Evolutionary conservation across 805 yeast genomes (phyloP).

Genomic region (Yamadazyma philogaea): DNA sequence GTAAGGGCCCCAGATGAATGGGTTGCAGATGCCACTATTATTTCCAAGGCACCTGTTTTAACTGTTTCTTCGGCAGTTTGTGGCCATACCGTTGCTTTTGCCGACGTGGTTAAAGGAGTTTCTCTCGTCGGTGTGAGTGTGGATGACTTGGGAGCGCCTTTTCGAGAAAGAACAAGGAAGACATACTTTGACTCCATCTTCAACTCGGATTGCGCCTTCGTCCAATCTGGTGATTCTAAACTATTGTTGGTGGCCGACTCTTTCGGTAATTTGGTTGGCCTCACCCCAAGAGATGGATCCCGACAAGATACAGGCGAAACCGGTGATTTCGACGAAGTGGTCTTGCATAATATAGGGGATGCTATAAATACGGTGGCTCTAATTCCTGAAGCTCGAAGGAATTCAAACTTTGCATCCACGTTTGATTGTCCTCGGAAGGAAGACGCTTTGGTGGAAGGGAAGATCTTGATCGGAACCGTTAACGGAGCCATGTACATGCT

Average conservation of each 20-base stretch:
- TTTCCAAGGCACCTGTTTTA: slow-evolving; percentile 11
- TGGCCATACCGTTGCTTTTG: slow-evolving; percentile 10
- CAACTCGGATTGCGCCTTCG: slow-evolving; percentile 4
- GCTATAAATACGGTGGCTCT: slow-evolving; percentile 24
- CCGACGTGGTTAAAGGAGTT: slow-evolving; percentile 20
- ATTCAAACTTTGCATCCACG: slow-evolving; percentile 8
- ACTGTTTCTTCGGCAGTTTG: slow-evolving; percentile 8
- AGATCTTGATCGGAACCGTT: slow-evolving; percentile 25
- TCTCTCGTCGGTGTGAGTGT: neutral
- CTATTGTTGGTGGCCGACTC: slow-evolving; percentile 24
- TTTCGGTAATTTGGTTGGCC: slow-evolving; percentile 25
- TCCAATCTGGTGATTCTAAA: slow-evolving; percentile 1
- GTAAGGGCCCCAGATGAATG: slow-evolving; percentile 10
- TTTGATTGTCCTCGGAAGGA: slow-evolving; percentile 6
- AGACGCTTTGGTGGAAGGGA: neutral
- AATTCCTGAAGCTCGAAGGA: neutral
- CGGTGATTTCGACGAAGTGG: slow-evolving; percentile 6
- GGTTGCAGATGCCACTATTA: slow-evolving; percentile 13
- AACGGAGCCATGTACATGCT: slow-evolving; percentile 26
- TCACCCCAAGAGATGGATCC: neutral
- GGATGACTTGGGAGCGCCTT: neutral
- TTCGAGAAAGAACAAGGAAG: slow-evolving; percentile 1
- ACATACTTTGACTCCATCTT: slow-evolving; percentile 3
- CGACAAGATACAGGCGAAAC: slow-evolving; percentile 4
- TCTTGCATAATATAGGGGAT: slow-evolving; percentile 26